These are phyloP conservation scores for Xylaria curta DNA, from an alignment of 495 filamentous ascomycete species.

Conservation along the genomic window DNA sequence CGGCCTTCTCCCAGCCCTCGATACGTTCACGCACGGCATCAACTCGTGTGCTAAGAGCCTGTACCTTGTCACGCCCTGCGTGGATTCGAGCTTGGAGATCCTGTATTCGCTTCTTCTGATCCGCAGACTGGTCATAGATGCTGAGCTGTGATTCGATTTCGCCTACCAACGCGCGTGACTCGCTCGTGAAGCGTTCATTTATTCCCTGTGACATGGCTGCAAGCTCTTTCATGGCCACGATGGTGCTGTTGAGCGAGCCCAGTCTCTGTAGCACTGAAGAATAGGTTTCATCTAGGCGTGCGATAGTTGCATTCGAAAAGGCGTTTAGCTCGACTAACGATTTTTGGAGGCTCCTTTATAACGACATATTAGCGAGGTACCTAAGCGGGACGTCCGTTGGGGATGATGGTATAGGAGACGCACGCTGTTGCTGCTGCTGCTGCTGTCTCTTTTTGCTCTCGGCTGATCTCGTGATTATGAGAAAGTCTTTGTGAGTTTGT, in stretches of 20 bases:
- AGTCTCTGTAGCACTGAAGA: conserved; percentile 83
- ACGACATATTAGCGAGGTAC: conserved; percentile 27
- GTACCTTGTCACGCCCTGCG: conserved; percentile 66
- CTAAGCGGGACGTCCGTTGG: neutral
- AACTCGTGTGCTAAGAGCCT: conserved; percentile 68
- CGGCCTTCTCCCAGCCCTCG: conserved; percentile 72
- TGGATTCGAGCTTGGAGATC: conserved; percentile 70
- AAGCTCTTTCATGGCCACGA: conserved; percentile 73
- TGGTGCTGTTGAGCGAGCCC: conserved; percentile 68
- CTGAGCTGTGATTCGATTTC: conserved; percentile 72
- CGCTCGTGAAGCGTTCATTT: conserved; percentile 65
- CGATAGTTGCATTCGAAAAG: conserved; percentile 64
- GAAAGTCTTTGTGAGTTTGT: conserved; percentile 27
- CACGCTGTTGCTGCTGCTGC: conserved; percentile 49
- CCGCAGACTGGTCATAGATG: conserved; percentile 70
- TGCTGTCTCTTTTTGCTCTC: conserved; percentile 50
- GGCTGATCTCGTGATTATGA: conserved; percentile 43
- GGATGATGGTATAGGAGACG: conserved; percentile 10
- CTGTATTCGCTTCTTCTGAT: conserved; percentile 71
- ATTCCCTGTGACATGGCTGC: conserved; percentile 66
- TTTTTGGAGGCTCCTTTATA: conserved; percentile 48
- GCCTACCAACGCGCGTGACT: conserved; percentile 63
- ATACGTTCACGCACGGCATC: conserved; percentile 68
- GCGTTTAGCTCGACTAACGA: conserved; percentile 51
- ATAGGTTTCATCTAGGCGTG: conserved; percentile 84